phyloP scores from a whole-genome alignment of 75 land plant species.

The Adiantum capillusveneris region DNA sequence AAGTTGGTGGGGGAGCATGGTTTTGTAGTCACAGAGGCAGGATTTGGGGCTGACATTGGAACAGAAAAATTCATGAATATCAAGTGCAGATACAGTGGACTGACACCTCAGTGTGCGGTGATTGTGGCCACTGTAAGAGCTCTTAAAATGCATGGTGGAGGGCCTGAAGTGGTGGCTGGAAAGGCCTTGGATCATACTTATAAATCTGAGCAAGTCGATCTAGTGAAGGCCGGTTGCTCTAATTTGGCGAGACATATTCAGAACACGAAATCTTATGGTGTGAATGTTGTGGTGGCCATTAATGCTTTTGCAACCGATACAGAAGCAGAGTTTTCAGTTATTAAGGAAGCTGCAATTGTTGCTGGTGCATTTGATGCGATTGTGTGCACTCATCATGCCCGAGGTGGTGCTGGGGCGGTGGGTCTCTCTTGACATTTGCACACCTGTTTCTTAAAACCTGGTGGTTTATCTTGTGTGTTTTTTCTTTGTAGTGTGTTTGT shows the following conservation, averaged over 20 bases:
- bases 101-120: conserved; percentile 85
- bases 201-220: conserved; percentile 65
- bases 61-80: conserved; percentile 94
- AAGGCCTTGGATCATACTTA: conserved; percentile 87
- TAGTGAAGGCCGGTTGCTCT: conserved; percentile 76
- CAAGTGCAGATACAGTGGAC: conserved; percentile 87
- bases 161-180: conserved; percentile 90
- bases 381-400: conserved; percentile 84
- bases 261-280: conserved; percentile 76
- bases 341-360: conserved; percentile 63
- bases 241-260: conserved; percentile 78
- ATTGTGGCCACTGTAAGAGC: conserved; percentile 96
- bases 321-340: conserved; percentile 72
- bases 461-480: too few relatives aligned
- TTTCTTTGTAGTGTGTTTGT: too few relatives aligned
- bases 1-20: conserved; percentile 87
- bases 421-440: conserved; percentile 17
- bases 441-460: too few relatives aligned
- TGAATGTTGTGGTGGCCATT: conserved; percentile 93
- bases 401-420: conserved; percentile 97
- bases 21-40: conserved; percentile 95
- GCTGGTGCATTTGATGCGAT: conserved; percentile 99
- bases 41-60: conserved; percentile 98
- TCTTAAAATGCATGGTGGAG: conserved; percentile 98
- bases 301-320: conserved; percentile 87